Evolutionary conservation across 2,329 filamentous ascomycete species (phyloP).

Genomic region (Sclerotinia subarctica): DNA sequence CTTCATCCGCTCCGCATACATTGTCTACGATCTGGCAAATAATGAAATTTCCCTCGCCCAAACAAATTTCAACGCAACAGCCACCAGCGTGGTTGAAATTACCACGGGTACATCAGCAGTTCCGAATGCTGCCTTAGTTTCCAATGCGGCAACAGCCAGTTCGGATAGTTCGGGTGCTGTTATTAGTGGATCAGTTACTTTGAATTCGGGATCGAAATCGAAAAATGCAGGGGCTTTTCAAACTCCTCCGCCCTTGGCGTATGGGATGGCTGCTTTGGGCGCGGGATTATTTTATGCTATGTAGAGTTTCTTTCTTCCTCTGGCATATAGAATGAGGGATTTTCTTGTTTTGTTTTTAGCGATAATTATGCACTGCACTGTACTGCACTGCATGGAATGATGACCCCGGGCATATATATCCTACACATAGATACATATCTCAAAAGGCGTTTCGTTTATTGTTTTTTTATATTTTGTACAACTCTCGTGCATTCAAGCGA

Average conservation of each 20-base stretch:
- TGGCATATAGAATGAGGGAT: conserved; percentile 7
- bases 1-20: conserved; percentile 70
- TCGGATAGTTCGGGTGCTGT: conserved; percentile 26
- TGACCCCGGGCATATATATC: not conserved
- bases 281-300: conserved; percentile 31
- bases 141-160: conserved; percentile 49
- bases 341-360: not conserved
- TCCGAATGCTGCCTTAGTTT: conserved; percentile 52
- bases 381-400: not conserved
- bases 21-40: conserved; percentile 71
- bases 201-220: conserved; percentile 26
- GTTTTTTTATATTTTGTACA: no score
- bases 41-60: conserved; percentile 69
- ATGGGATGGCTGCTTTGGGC: conserved; percentile 30
- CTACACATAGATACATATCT: not conserved
- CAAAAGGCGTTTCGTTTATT: not conserved
- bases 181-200: conserved; percentile 23
- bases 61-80: conserved; percentile 58
- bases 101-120: conserved; percentile 47
- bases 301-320: not conserved
- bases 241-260: conserved; percentile 25
- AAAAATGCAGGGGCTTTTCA: conserved; percentile 19
- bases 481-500: not conserved
- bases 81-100: conserved; percentile 54
- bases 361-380: not conserved